phyloP scores from a whole-genome alignment of 78 protist genomes.

The Pelomyxa schiedti region DNA sequence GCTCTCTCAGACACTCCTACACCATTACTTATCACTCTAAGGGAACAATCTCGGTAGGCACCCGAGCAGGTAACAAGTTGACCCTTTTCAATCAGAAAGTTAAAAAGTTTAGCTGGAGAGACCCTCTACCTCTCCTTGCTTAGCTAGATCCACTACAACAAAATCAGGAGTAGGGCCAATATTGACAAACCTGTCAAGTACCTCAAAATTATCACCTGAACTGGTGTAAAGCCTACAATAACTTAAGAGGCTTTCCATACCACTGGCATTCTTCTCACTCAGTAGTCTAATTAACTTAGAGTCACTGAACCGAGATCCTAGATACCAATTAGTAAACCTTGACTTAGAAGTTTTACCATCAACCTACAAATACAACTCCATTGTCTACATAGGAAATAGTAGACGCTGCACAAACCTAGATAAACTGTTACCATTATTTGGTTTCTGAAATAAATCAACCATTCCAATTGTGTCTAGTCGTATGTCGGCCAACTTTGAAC shows the following conservation, averaged over 20 bases:
- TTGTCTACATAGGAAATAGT: conserved; percentile 50
- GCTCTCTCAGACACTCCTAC: conserved; percentile 83
- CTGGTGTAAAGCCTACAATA: too few species aligned
- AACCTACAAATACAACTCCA: conserved; percentile 76
- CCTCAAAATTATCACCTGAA: background rate
- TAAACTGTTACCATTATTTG: too few species aligned
- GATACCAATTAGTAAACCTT: too few species aligned
- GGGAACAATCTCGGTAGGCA: conserved; percentile 60
- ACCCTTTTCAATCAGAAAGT: too few species aligned
- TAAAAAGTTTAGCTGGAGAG: too few species aligned
- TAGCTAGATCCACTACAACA: conserved; percentile 63
- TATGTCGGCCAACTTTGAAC: too few species aligned
- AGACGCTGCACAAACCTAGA: too few species aligned
- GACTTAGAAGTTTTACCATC: too few species aligned
- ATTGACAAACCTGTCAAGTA: conserved; percentile 53
- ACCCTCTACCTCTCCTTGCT: too few species aligned
- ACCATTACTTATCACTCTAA: conserved; percentile 80
- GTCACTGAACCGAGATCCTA: conserved; percentile 57
- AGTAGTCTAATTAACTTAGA: conserved; percentile 52
- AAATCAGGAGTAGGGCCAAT: conserved; percentile 80
- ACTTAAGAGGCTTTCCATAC: too few species aligned
- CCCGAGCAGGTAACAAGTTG: conserved; percentile 85
- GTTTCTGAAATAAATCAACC: too few species aligned
- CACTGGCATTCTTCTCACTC: conserved; percentile 14
- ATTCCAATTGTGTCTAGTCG: conserved; percentile 49